These are phyloP conservation scores for Debaryomyces subglobosus DNA, from an alignment of 1,139 yeast genomes.

Conservation along the genomic window DNA sequence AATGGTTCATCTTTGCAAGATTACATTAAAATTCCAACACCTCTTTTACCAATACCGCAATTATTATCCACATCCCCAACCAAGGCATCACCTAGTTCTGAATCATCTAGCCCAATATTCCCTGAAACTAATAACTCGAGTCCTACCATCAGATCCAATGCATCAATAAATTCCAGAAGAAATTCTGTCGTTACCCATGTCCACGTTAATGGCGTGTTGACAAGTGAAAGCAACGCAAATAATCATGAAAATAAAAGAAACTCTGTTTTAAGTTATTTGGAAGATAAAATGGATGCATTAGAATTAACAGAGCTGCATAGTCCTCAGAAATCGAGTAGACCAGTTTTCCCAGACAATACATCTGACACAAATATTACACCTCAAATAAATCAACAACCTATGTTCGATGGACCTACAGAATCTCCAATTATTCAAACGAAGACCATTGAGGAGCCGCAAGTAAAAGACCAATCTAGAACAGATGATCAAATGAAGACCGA, in stretches of 20 bases:
- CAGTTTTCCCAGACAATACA: constrained; percentile 1
- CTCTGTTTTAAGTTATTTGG: constrained; percentile 49
- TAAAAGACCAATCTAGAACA: neutral
- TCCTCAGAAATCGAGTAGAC: constrained; percentile 19
- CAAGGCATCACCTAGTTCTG: constrained; percentile 24
- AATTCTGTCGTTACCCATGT: constrained; percentile 50
- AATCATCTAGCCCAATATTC: constrained; percentile 13
- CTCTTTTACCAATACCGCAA: constrained; percentile 35
- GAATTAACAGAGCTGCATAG: constrained; percentile 39
- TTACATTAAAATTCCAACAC: constrained; percentile 36
- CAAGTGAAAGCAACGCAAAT: constrained; percentile 32
- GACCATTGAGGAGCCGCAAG: neutral
- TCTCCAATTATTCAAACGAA: constrained; percentile 16
- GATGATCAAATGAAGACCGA: neutral
- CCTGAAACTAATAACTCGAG: constrained; percentile 11
- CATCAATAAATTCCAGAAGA: constrained; percentile 30
- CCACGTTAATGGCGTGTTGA: constrained; percentile 51
- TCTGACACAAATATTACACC: constrained; percentile 26
- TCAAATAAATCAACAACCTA: constrained; percentile 33
- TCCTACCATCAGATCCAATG: constrained; percentile 20
- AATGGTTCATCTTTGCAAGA: constrained; percentile 28
- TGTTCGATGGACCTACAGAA: constrained; percentile 25
- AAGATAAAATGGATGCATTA: constrained; percentile 49
- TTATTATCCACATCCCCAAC: constrained; percentile 45
- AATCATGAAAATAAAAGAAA: constrained; percentile 39